phyloP scores from a whole-genome alignment of 495 filamentous ascomycete species.

The Chaetomium cochliodes region DNA sequence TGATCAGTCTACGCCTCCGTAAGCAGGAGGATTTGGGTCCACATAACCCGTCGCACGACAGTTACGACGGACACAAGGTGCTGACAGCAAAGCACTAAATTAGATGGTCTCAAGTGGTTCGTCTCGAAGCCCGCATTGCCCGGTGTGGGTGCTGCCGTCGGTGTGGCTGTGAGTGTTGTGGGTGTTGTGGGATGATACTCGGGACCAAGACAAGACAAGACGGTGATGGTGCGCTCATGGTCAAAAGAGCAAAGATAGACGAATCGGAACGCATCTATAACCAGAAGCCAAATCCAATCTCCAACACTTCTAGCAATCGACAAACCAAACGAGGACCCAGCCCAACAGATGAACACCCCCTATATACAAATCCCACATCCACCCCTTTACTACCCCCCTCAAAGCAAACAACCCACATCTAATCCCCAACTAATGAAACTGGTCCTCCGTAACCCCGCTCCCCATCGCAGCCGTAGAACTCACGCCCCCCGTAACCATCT shows the following conservation, averaged over 20 bases:
- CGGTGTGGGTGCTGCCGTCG: too few relatives aligned
- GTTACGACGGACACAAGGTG: constrained; percentile 1
- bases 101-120: not conserved
- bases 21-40: constrained; percentile 1
- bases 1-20: not conserved
- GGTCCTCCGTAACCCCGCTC: constrained; percentile 95
- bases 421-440: constrained; percentile 59
- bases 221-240: not conserved
- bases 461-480: constrained; percentile 93
- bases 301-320: not conserved
- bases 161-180: too few relatives aligned
- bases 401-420: not conserved
- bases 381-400: not conserved
- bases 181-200: too few relatives aligned
- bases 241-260: not conserved
- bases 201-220: not conserved
- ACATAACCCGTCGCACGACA: not conserved
- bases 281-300: not conserved
- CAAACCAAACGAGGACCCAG: not conserved
- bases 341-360: not conserved
- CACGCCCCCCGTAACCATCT: constrained; percentile 95
- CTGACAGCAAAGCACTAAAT: not conserved
- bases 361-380: not conserved
- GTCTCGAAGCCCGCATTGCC: not conserved
- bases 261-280: not conserved